Conservation (phyloP, 495 filamentous ascomycete species). For the Aspergillus steynii region DNA sequence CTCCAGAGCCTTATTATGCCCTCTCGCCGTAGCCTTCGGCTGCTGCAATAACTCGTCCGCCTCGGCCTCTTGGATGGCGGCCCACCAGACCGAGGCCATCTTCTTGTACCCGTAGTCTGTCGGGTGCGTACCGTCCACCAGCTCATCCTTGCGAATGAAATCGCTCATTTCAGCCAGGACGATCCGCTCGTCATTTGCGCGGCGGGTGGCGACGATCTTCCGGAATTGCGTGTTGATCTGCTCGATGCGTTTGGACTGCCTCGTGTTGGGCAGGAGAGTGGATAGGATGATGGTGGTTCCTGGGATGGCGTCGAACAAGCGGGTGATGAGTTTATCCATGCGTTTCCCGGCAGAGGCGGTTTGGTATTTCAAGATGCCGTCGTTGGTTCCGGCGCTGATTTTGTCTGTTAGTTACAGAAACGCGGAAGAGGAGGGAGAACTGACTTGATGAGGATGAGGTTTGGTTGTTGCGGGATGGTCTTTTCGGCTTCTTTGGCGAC, state of each 20-base stretch:
- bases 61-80: constrained; percentile 35
- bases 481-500: constrained; percentile 35
- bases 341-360: constrained; percentile 28
- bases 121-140: constrained; percentile 52
- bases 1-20: not conserved
- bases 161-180: constrained; percentile 52
- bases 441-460: constrained; percentile 49
- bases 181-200: constrained; percentile 30
- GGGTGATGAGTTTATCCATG: constrained; percentile 33
- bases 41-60: constrained; percentile 21
- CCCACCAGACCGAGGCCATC: constrained; percentile 56
- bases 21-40: constrained; percentile 14
- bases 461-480: constrained; percentile 40
- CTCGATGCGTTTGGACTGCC: constrained; percentile 17
- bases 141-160: constrained; percentile 30
- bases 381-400: constrained; percentile 48
- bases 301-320: constrained; percentile 39
- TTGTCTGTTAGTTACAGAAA: constrained; percentile 7
- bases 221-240: constrained; percentile 42
- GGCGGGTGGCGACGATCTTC: constrained; percentile 31
- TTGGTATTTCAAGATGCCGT: constrained; percentile 39
- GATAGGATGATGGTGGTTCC: constrained; percentile 49
- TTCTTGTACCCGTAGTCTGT: constrained; percentile 49
- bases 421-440: not conserved
- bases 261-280: constrained; percentile 45